phyloP scores from a whole-genome alignment of 148 eudicot genomes.

The Chenopodium suecicum region DNA sequence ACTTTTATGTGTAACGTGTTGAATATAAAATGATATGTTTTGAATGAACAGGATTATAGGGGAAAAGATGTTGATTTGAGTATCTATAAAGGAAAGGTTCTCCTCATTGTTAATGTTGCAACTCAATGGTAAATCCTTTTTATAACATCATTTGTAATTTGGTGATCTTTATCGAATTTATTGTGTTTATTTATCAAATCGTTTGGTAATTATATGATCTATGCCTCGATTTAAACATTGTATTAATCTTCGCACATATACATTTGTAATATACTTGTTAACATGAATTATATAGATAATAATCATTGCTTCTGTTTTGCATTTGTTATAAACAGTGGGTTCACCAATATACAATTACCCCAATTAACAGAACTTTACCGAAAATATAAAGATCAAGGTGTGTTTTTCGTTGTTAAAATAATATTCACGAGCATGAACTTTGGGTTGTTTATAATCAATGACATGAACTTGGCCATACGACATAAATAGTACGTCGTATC shows the following conservation, averaged over 20 bases:
- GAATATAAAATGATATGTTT: too few relatives aligned
- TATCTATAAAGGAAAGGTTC: slow-evolving; percentile 76
- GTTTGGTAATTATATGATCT: too few relatives aligned
- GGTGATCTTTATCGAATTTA: too few relatives aligned
- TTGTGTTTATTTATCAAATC: neutral
- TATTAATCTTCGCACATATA: neutral
- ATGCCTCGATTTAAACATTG: neutral
- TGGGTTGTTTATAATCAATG: neutral
- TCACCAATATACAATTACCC: slow-evolving; percentile 62
- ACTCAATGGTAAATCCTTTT: slow-evolving; percentile 58
- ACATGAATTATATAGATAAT: neutral
- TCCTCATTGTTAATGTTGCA: slow-evolving; percentile 87
- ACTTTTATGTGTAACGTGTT: neutral
- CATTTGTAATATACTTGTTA: too few relatives aligned
- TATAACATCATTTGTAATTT: neutral
- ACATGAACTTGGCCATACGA: neutral
- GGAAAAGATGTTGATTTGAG: slow-evolving; percentile 72
- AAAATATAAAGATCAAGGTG: slow-evolving; percentile 74
- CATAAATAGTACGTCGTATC: too few relatives aligned
- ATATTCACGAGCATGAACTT: neutral
- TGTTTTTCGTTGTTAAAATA: neutral
- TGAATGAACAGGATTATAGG: slow-evolving; percentile 50
- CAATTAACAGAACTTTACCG: slow-evolving; percentile 71
- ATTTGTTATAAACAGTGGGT: slow-evolving; percentile 48
- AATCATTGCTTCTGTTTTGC: neutral